phyloP scores from a whole-genome alignment of 495 filamentous ascomycete species.

The Penicillium riverlandense region DNA sequence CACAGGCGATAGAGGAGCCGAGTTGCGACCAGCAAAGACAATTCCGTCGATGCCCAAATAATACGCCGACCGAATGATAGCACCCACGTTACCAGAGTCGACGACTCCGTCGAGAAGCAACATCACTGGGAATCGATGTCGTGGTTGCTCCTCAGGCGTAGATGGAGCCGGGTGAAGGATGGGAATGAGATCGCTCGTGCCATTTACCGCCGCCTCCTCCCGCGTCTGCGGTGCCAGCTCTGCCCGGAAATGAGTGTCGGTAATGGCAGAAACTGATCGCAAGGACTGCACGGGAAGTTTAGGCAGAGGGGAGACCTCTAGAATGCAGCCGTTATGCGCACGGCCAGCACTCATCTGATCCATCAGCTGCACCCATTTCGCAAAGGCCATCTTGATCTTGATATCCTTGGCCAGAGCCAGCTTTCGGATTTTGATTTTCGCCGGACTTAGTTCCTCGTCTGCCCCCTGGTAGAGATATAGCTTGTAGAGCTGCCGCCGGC shows the following conservation, averaged over 20 bases:
- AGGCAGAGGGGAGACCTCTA: slow-evolving; percentile 81
- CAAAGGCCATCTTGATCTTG: slow-evolving; percentile 42
- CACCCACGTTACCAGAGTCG: slow-evolving; percentile 85
- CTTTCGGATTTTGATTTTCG: slow-evolving; percentile 43
- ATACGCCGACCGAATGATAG: slow-evolving; percentile 76
- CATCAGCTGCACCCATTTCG: slow-evolving; percentile 54
- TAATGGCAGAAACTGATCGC: slow-evolving; percentile 30
- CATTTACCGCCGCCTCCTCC: slow-evolving; percentile 69
- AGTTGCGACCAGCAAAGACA: slow-evolving; percentile 56
- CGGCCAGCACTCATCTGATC: slow-evolving; percentile 78
- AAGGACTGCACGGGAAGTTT: slow-evolving; percentile 61
- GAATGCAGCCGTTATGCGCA: slow-evolving; percentile 83
- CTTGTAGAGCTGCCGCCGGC: slow-evolving; percentile 68
- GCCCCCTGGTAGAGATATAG: slow-evolving; percentile 62
- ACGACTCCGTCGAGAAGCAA: slow-evolving; percentile 77
- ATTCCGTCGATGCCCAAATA: slow-evolving; percentile 81
- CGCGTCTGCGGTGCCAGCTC: slow-evolving; percentile 58
- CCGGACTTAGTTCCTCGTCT: slow-evolving; percentile 31
- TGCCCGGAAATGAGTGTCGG: slow-evolving; percentile 45
- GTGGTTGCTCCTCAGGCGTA: slow-evolving; percentile 6
- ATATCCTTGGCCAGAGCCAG: slow-evolving; percentile 54
- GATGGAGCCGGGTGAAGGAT: slow-evolving; percentile 20
- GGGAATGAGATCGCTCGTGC: slow-evolving; percentile 35
- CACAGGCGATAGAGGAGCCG: slow-evolving; percentile 64
- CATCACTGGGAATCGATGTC: slow-evolving; percentile 61